A percentile compares a stretch with the other conserved stretches of the same genome.
Evolutionary conservation across 345 rosid genomes (phyloP).

Genomic region (Gossypium arboreum): DNA sequence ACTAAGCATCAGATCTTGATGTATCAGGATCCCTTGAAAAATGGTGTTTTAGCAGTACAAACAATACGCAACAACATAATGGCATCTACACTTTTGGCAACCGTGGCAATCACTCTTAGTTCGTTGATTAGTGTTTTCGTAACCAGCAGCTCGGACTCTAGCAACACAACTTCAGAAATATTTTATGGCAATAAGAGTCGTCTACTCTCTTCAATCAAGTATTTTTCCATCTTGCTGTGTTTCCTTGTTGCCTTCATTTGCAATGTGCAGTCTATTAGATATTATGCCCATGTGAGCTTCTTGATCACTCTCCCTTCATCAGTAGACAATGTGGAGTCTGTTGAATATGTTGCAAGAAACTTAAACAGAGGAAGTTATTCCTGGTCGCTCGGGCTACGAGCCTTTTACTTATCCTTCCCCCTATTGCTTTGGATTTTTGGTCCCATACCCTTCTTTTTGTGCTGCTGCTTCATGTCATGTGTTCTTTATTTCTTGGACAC

Average conservation of each 20-base stretch:
- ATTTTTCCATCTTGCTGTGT: slow-evolving; percentile 73
- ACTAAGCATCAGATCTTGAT: background rate
- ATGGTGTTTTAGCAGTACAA: slow-evolving; percentile 79
- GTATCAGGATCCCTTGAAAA: slow-evolving; percentile 79
- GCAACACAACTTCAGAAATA: slow-evolving; percentile 33
- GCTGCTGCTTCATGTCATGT: slow-evolving; percentile 56
- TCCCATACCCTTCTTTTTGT: slow-evolving; percentile 83
- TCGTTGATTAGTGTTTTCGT: slow-evolving; percentile 80
- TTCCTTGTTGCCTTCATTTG: slow-evolving; percentile 89
- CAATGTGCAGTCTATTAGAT: slow-evolving; percentile 88
- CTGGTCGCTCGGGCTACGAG: slow-evolving; percentile 88
- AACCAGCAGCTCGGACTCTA: slow-evolving; percentile 58
- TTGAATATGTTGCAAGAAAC: slow-evolving; percentile 72
- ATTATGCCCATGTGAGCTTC: slow-evolving; percentile 87
- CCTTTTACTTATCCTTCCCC: slow-evolving; percentile 86
- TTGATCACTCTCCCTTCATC: slow-evolving; percentile 68
- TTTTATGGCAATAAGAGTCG: slow-evolving; percentile 62
- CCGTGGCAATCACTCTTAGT: slow-evolving; percentile 86
- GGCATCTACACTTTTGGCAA: slow-evolving; percentile 94
- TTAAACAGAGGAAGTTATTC: slow-evolving; percentile 85
- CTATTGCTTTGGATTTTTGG: slow-evolving; percentile 89
- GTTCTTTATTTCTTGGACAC: slow-evolving; percentile 86
- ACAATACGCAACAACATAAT: slow-evolving; percentile 92
- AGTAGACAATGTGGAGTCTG: slow-evolving; percentile 39
- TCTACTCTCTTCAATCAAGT: slow-evolving; percentile 62